These are phyloP conservation scores for Backusella morwellensis DNA, from an alignment of 192 early-diverging fungal species.

Conservation along the genomic window DNA sequence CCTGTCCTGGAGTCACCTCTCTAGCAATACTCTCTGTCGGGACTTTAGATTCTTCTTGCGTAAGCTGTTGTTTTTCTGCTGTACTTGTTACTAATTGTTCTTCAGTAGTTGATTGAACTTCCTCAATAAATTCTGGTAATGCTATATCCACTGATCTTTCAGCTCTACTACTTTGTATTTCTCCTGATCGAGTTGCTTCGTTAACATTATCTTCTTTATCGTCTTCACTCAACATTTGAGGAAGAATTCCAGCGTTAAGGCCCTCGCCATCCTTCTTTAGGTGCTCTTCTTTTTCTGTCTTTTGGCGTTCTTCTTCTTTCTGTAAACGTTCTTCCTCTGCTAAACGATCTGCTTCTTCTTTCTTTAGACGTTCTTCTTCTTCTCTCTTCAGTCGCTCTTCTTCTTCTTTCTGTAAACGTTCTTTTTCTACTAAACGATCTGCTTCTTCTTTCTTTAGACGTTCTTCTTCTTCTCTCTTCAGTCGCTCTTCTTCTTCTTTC, in stretches of 20 bases:
- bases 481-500: not conserved
- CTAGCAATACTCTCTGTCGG: not conserved
- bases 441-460: not conserved
- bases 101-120: not conserved
- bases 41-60: not conserved
- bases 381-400: not conserved
- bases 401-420: not conserved
- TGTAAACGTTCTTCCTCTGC: not conserved
- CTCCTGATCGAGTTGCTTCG: not conserved
- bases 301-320: not conserved
- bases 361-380: not conserved
- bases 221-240: not conserved
- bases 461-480: not conserved
- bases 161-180: not conserved
- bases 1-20: not conserved
- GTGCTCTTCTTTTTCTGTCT: not conserved
- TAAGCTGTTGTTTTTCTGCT: not conserved
- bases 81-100: not conserved
- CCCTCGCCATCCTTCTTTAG: not conserved
- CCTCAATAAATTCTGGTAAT: not conserved
- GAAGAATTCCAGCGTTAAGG: not conserved
- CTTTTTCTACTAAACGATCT: not conserved
- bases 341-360: not conserved
- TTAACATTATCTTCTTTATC: not conserved
- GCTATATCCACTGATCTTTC: not conserved